A percentile compares a stretch with the other conserved stretches of the same genome.
phyloP scores from a whole-genome alignment of 768 basidiomycete genomes.

The Podaxis sp. region DNA sequence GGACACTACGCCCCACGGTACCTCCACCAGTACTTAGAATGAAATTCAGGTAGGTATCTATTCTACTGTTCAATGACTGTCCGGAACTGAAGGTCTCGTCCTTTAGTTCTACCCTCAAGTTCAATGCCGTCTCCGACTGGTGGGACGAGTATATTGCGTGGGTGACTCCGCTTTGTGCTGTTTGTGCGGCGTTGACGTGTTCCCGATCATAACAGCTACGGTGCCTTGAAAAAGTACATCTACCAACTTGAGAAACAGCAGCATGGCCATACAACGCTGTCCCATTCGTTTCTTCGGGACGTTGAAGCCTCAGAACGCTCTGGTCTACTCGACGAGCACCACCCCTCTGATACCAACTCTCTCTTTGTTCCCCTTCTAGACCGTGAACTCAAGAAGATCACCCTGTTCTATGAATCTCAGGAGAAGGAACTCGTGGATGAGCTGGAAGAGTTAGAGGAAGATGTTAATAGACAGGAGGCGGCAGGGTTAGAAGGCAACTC shows the following conservation, averaged over 20 bases:
- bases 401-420: slow-evolving; percentile 72
- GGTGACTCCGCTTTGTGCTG: slow-evolving; percentile 23
- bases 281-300: slow-evolving; percentile 32
- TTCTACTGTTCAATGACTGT: not conserved
- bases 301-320: slow-evolving; percentile 62
- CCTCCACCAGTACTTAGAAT: slow-evolving; percentile 30
- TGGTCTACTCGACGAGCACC: slow-evolving; percentile 42
- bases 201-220: slow-evolving; percentile 55
- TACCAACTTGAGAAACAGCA: slow-evolving; percentile 84
- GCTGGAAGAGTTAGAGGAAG: slow-evolving; percentile 50
- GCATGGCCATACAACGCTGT: slow-evolving; percentile 33
- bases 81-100: not conserved
- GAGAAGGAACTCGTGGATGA: slow-evolving; percentile 68
- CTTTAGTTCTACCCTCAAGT: slow-evolving; percentile 75
- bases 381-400: slow-evolving; percentile 78
- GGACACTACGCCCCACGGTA: slow-evolving; percentile 21
- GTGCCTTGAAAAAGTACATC: slow-evolving; percentile 76
- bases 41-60: slow-evolving; percentile 54
- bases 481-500: slow-evolving; percentile 45
- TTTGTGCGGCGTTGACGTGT: not conserved
- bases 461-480: slow-evolving; percentile 57
- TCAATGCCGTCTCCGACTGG: slow-evolving; percentile 90
- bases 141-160: slow-evolving; percentile 90
- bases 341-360: slow-evolving; percentile 40
- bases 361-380: slow-evolving; percentile 76